Conservation (phyloP, 1,284 basidiomycete genomes). For the Gastroboletus turbinatus region DNA sequence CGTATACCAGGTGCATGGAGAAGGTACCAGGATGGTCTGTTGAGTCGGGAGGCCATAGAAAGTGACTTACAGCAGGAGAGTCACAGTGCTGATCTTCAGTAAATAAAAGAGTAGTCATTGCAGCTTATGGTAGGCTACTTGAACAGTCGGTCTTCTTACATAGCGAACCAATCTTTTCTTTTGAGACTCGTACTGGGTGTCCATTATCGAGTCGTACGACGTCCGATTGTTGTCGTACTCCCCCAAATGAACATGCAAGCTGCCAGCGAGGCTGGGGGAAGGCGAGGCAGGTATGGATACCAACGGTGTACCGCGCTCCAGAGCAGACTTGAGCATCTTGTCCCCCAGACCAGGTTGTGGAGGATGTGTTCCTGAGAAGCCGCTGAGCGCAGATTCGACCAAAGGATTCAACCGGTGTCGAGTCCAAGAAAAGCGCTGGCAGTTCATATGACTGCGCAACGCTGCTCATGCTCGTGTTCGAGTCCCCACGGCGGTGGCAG, state of each 20-base stretch:
- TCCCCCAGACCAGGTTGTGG: conserved; percentile 79
- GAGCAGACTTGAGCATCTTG: conserved; percentile 80
- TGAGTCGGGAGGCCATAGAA: no score
- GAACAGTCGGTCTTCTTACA: conserved; percentile 63
- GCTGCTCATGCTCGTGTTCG: conserved; percentile 53
- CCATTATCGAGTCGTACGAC: conserved; percentile 65
- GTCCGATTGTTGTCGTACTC: conserved; percentile 37
- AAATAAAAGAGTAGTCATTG: no score
- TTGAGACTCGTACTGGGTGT: conserved; percentile 34
- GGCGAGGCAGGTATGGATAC: conserved; percentile 71
- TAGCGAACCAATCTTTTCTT: conserved; percentile 49
- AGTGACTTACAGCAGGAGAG: no score
- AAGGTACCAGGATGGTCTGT: no score
- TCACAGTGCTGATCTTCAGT: no score
- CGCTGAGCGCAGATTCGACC: conserved; percentile 64
- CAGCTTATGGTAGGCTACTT: no score
- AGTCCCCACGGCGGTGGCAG: conserved; percentile 49
- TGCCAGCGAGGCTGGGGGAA: conserved; percentile 40
- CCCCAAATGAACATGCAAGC: conserved; percentile 8
- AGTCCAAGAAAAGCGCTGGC: conserved; percentile 61
- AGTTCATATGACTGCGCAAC: conserved; percentile 52
- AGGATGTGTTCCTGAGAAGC: conserved; percentile 56
- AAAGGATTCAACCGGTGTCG: conserved; percentile 61
- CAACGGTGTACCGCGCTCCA: conserved; percentile 58
- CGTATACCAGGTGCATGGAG: no score